phyloP scores from a whole-genome alignment of 2,329 filamentous ascomycete genomes.

The Cordyceps pruinosa region DNA sequence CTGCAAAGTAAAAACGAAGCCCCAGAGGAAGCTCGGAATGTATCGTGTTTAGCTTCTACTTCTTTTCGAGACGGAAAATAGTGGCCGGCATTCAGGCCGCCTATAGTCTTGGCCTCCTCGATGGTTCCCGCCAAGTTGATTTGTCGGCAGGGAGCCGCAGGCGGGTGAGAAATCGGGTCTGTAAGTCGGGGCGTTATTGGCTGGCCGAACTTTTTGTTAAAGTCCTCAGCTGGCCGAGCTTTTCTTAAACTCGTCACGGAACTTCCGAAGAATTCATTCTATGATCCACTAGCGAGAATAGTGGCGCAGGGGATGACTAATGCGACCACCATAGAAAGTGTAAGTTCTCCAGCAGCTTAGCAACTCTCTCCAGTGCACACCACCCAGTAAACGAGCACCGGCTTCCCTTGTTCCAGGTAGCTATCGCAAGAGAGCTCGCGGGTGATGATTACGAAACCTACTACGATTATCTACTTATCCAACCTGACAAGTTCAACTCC shows the following conservation, averaged over 20 bases:
- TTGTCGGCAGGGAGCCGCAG: neutral
- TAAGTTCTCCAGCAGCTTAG: conserved; percentile 5
- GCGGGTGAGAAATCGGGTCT: neutral
- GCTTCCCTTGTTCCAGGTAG: neutral
- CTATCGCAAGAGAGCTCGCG: neutral
- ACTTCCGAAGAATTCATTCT: neutral
- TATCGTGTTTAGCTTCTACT: neutral
- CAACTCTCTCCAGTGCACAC: conserved; percentile 16
- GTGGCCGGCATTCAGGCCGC: neutral
- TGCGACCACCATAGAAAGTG: conserved; percentile 11
- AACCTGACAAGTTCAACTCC: neutral
- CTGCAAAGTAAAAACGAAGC: neutral
- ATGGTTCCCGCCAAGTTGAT: neutral
- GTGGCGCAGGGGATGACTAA: conserved; percentile 13
- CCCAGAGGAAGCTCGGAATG: neutral
- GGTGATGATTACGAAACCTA: neutral
- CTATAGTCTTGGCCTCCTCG: neutral
- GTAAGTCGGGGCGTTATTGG: neutral
- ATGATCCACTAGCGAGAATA: no score
- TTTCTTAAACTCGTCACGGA: neutral
- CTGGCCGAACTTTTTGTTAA: neutral
- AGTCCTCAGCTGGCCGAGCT: neutral
- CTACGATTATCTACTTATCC: neutral
- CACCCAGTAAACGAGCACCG: conserved; percentile 7
- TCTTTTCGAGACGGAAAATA: neutral